phyloP scores from a whole-genome alignment of 2,329 filamentous ascomycete genomes.

The Didymella pinodella region DNA sequence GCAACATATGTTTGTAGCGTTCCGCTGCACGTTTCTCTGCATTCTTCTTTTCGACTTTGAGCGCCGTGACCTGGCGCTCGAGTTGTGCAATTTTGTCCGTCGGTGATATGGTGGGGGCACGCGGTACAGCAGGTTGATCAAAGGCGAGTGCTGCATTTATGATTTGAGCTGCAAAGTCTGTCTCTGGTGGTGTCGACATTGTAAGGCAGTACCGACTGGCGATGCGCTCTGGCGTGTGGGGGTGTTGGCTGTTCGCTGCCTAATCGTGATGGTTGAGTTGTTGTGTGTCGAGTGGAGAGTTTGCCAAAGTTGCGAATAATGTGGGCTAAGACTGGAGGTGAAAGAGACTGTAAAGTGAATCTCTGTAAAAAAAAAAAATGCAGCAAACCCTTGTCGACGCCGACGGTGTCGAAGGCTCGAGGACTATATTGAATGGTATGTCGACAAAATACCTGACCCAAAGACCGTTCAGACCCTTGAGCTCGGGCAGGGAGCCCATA shows the following conservation, averaged over 20 bases:
- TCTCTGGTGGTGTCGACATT: not conserved
- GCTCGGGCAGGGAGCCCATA: not conserved
- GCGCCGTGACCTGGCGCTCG: not conserved
- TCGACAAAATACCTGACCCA: not conserved
- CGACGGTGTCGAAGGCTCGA: not conserved
- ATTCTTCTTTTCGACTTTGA: not conserved
- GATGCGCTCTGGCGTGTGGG: not conserved
- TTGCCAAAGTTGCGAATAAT: not conserved
- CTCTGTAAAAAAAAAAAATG: not conserved
- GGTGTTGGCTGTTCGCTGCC: not conserved
- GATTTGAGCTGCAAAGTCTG: not conserved
- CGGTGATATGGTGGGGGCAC: not conserved
- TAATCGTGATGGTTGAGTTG: not conserved
- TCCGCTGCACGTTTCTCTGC: slow-evolving; percentile 3
- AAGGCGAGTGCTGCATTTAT: not conserved
- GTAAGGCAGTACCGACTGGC: not conserved
- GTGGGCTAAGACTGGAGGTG: slow-evolving; percentile 2
- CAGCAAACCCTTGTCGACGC: not conserved
- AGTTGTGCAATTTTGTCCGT: slow-evolving; percentile 3
- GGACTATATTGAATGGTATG: not conserved
- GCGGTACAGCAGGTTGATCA: no score
- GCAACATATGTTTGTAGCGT: slow-evolving; percentile 4
- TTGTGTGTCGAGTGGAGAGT: not conserved
- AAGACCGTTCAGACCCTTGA: not conserved
- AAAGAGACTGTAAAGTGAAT: slow-evolving; percentile 1